Evolutionary conservation across 139 green algal genomes (phyloP), one percentile per base, ranked within the genome.

Genomic region (Chlamydomonas sp.): DNA sequence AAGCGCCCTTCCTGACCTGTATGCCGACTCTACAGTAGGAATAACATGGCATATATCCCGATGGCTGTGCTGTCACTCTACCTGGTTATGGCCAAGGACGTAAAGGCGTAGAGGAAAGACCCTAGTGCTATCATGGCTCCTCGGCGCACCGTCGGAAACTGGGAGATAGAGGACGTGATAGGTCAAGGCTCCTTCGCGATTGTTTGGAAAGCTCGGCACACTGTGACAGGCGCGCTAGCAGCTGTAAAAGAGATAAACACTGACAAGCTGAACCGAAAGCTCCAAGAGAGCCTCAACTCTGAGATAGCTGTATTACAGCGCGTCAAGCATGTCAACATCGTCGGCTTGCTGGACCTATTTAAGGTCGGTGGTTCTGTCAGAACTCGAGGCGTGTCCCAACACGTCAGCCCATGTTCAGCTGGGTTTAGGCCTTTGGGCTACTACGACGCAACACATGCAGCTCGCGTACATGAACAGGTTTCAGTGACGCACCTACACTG

Each of bases 201-300:
- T 0, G 98, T 99, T 17, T 99, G 97, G 96, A 87, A 88, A 63
- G 97, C 95, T 3, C 57, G 67, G 5, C 93, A 98, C 86, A 63
- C n/a, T 10, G 63, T 74, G 0, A 97, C 91, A 0, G 92, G 94
- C 4, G 63, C 94, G 60, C 73, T 91, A 1, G 97, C 96, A 5
- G 98, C 98, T 1, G 92, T 99, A 15, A 99, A 99, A 87, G 97
- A 99, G 63, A 99, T 99, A 58, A 85, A 92, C 63, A 94, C 93
- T 15, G 94, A 96, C 76, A 96, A 93, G 66, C 93, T 99, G 3
- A 98, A 95, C 81, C 80, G 85, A 66, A 99, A 99, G 93, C 93
- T 99, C 17, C 90, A 93, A 58, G 94, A 98, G 88, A 97, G 93
- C 86, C 93, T 99, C 64, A 93, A 97, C 85, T 95, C 91, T 62